phyloP scores from a whole-genome alignment of 345 rosid genomes.

The Hirschfeldia incana region DNA sequence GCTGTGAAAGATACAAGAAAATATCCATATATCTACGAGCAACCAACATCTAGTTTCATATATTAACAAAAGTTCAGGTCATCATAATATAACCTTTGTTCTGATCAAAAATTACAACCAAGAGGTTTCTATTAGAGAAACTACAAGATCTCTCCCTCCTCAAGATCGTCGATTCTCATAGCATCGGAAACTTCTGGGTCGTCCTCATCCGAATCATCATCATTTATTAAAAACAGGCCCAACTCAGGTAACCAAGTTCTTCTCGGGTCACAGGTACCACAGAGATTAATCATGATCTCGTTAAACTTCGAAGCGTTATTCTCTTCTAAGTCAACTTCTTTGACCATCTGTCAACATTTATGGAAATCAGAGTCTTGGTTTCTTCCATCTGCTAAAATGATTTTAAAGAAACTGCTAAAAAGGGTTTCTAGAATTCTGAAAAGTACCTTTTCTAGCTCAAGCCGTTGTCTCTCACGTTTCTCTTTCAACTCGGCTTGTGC shows the following conservation, averaged over 20 bases:
- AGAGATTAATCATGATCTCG: slow-evolving; percentile 55
- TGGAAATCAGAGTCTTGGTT: not conserved
- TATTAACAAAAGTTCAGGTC: slow-evolving; percentile 24
- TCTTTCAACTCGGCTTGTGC: slow-evolving; percentile 57
- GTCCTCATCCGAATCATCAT: slow-evolving; percentile 33
- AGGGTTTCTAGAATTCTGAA: not conserved
- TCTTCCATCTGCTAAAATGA: not conserved
- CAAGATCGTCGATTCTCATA: slow-evolving; percentile 52
- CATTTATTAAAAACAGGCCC: slow-evolving; percentile 69
- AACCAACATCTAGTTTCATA: slow-evolving; percentile 2
- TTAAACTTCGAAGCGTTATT: slow-evolving; percentile 40
- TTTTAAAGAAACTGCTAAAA: not conserved
- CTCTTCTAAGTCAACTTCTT: slow-evolving; percentile 53
- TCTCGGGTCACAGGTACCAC: slow-evolving; percentile 40
- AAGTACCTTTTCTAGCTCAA: slow-evolving; percentile 58
- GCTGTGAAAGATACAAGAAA: not conserved
- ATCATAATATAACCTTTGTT: not conserved
- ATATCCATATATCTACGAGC: not conserved
- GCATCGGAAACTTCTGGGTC: slow-evolving; percentile 24
- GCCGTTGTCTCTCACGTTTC: slow-evolving; percentile 63
- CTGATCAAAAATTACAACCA: slow-evolving; percentile 16
- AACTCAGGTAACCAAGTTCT: slow-evolving; percentile 35
- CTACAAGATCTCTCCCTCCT: slow-evolving; percentile 76
- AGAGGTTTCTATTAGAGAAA: not conserved
- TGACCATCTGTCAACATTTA: slow-evolving; percentile 56